Conservation (phyloP, 225 moss, liverwort and hornwort genomes). For the Polytrichum commune region DNA sequence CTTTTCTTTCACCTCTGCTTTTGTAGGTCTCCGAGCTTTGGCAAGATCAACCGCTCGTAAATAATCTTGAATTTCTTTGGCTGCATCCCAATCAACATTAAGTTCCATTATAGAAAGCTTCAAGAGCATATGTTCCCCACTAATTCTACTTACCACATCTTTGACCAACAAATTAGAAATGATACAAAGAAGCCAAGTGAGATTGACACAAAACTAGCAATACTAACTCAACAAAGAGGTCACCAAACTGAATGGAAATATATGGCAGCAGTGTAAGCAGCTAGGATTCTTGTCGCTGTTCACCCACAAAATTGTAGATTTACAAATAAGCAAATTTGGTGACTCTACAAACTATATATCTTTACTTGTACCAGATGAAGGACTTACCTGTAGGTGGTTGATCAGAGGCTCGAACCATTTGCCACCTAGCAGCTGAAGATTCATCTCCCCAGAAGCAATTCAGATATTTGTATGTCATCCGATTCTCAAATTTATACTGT, state of each 20-base stretch:
- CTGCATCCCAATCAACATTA: constrained; percentile 25
- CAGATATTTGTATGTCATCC: constrained; percentile 82
- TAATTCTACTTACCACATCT: background rate
- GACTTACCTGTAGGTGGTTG: constrained; percentile 63
- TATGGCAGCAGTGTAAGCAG: no score
- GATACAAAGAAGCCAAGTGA: background rate
- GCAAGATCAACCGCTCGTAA: constrained; percentile 57
- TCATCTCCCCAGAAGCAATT: constrained; percentile 92
- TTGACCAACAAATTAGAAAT: background rate
- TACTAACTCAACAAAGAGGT: no score
- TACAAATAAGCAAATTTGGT: no score
- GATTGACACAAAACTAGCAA: no score
- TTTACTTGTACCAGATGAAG: background rate
- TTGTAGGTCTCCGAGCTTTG: constrained; percentile 63
- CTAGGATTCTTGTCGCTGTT: no score
- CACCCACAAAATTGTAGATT: no score
- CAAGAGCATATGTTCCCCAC: background rate
- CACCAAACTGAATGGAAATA: no score
- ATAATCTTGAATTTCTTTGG: constrained; percentile 70
- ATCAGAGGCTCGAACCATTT: constrained; percentile 99
- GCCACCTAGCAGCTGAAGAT: constrained; percentile 75
- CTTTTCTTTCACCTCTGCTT: constrained; percentile 65
- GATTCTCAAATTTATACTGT: constrained; percentile 95
- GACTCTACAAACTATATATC: no score
- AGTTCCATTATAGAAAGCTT: background rate